Evolutionary conservation across 306 rosid genomes (phyloP), one percentile per base, ranked within the genome.

Genomic region (Acmispon strigosus): DNA sequence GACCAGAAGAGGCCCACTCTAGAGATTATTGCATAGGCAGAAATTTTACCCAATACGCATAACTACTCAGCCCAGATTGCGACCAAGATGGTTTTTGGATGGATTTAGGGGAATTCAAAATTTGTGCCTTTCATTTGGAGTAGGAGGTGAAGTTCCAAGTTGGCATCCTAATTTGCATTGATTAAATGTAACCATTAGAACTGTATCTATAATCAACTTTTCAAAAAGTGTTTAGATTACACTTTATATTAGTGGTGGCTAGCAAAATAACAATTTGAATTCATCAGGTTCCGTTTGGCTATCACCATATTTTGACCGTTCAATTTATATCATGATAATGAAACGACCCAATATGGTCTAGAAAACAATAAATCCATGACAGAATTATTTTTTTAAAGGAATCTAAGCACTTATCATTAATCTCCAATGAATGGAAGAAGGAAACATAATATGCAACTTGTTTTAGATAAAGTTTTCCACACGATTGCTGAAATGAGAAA

Each of bases 371-470:
- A 68, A 36, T 16, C 2, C 36, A 16, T 3, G 27, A 10, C 66
- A 50, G 77, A 80, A n/a, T n/a, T n/a, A n/a, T n/a, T n/a, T n/a
- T n/a, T n/a, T n/a, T n/a, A n/a, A n/a, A n/a, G n/a, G n/a, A n/a
- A 78, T 68, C 80, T 37, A 63, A 67, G 11, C 64, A 4, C 29
- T 37, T 66, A 75, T 72, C 78, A 83, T 76, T 68, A 68, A 67
- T 52, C 55, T 55, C 24, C 64, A 44, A 20, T 57, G 37, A 71
- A 63, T 51, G 67, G 4, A 62, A 69, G 24, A 52, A 52, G 39
- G 27, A 59, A 52, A 48, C 54, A 37, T 29, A 55, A 56, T 56
- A 44, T 63, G 8, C 61, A 45, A 57, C 68, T 37, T 48, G 64
- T 41, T 66, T 39, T 58, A 72, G 55, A 66, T 49, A 47, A 8